phyloP scores from a whole-genome alignment of 257 asterid species.

The Fraxinus quadrangulata region DNA sequence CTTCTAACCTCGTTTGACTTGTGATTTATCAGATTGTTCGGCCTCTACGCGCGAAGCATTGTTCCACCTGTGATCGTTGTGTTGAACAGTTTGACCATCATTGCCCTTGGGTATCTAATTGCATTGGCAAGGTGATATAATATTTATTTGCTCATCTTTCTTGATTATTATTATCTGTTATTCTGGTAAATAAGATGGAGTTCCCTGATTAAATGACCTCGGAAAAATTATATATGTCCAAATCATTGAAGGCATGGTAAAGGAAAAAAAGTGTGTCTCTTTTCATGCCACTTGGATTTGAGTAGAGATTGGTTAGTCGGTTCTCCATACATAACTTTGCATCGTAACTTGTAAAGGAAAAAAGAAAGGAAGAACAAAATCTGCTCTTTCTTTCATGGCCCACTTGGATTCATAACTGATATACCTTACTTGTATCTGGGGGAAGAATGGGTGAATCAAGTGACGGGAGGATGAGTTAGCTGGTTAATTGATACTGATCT shows the following conservation, averaged over 20 bases:
- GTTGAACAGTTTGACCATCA: slow-evolving; percentile 99
- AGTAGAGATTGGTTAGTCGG: neutral
- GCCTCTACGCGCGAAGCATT: slow-evolving; percentile 99
- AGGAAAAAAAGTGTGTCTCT: neutral
- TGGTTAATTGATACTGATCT: neutral
- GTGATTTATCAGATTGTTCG: slow-evolving; percentile 76
- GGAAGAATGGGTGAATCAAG: neutral
- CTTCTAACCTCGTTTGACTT: slow-evolving; percentile 24
- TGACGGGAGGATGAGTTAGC: neutral
- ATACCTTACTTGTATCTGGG: neutral
- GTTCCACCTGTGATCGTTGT: slow-evolving; percentile 98
- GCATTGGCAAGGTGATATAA: slow-evolving; percentile 91
- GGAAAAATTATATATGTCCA: neutral
- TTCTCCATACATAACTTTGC: neutral
- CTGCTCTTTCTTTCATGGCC: neutral
- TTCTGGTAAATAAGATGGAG: neutral
- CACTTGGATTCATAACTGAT: neutral
- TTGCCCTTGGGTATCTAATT: slow-evolving; percentile 99
- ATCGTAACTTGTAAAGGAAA: neutral
- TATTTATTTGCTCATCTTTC: neutral
- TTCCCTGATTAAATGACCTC: neutral
- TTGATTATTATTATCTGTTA: neutral
- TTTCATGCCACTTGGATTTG: slow-evolving; percentile 16
- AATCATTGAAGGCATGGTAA: slow-evolving; percentile 3
- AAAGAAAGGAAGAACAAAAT: neutral